Percentiles rank a stretch among this genome's conserved stretches.
phyloP scores from a whole-genome alignment of 768 basidiomycete genomes.

The Tulasnella sp. region DNA sequence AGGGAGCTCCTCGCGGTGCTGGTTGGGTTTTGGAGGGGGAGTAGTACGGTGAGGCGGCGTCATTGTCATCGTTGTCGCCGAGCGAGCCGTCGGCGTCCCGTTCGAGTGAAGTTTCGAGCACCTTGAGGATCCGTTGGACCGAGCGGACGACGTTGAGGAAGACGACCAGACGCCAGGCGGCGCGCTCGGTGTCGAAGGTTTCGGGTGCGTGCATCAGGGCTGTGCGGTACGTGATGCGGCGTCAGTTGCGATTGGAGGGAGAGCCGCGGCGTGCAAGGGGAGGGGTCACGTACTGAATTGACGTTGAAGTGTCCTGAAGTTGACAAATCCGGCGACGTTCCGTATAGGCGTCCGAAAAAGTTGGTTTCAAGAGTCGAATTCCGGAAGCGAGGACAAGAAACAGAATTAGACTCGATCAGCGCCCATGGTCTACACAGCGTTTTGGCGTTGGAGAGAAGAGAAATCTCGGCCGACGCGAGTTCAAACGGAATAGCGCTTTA shows the following conservation, averaged over 20 bases:
- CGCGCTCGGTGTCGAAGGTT: constrained; percentile 66
- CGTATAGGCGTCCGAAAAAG: not conserved
- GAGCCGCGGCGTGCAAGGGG: not conserved
- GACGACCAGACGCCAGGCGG: constrained; percentile 79
- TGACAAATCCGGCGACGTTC: not conserved
- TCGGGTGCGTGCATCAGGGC: constrained; percentile 59
- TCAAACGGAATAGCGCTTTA: not conserved
- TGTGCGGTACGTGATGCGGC: constrained; percentile 28
- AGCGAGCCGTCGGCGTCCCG: constrained; percentile 32
- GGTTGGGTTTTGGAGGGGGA: not conserved
- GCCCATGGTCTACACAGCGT: not conserved
- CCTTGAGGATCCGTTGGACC: constrained; percentile 44
- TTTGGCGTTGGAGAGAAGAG: not conserved
- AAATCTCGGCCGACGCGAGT: constrained; percentile 28
- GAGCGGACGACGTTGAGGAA: constrained; percentile 82
- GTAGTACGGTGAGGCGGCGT: not conserved
- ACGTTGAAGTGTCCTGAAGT: not conserved
- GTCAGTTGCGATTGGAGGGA: not conserved
- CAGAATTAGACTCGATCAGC: not conserved
- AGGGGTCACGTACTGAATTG: not conserved
- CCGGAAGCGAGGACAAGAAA: not conserved
- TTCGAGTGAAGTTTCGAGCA: constrained; percentile 36
- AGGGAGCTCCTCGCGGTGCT: constrained; percentile 16
- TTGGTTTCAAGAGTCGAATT: too few species aligned
- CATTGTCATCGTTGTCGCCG: constrained; percentile 28